Conservation (phyloP, 2,329 filamentous ascomycete genomes). For the Colletotrichum chrysophilum region DNA sequence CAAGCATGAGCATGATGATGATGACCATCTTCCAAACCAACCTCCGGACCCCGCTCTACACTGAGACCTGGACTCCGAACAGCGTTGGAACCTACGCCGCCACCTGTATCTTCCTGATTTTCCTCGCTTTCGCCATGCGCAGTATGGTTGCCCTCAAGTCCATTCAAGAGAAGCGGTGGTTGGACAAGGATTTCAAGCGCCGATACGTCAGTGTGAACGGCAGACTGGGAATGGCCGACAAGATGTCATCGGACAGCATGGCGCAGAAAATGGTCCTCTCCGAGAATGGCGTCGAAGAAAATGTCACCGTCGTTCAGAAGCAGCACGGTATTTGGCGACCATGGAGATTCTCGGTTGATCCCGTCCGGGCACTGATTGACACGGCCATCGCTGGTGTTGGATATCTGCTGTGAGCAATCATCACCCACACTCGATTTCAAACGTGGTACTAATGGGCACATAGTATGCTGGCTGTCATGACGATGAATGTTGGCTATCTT, state of each 20-base stretch:
- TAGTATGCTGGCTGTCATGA: conserved; percentile 94
- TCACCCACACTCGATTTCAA: background rate
- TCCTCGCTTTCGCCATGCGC: conserved; percentile 74
- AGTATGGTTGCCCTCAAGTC: conserved; percentile 74
- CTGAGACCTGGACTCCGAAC: conserved; percentile 74
- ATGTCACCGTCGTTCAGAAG: conserved; percentile 74
- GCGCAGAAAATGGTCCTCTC: conserved; percentile 71
- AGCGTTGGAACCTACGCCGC: conserved; percentile 78
- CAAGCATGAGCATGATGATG: conserved; percentile 37
- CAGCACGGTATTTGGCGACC: conserved; percentile 61
- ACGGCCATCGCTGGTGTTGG: conserved; percentile 77
- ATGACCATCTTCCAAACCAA: conserved; percentile 66
- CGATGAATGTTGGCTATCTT: conserved; percentile 86
- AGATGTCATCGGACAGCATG: conserved; percentile 62
- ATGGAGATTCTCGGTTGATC: conserved; percentile 83
- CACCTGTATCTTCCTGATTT: conserved; percentile 89
- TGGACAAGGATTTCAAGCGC: conserved; percentile 73
- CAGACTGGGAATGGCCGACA: conserved; percentile 62
- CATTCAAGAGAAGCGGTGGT: conserved; percentile 68
- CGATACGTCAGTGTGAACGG: conserved; percentile 79
- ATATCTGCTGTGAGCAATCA: conserved; percentile 78
- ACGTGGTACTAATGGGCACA: background rate
- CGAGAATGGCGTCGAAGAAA: conserved; percentile 81
- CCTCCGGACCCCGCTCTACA: conserved; percentile 57
- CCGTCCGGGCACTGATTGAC: conserved; percentile 73